phyloP scores from a whole-genome alignment of 495 filamentous ascomycete genomes.

The Astrocystis sublimbata region DNA sequence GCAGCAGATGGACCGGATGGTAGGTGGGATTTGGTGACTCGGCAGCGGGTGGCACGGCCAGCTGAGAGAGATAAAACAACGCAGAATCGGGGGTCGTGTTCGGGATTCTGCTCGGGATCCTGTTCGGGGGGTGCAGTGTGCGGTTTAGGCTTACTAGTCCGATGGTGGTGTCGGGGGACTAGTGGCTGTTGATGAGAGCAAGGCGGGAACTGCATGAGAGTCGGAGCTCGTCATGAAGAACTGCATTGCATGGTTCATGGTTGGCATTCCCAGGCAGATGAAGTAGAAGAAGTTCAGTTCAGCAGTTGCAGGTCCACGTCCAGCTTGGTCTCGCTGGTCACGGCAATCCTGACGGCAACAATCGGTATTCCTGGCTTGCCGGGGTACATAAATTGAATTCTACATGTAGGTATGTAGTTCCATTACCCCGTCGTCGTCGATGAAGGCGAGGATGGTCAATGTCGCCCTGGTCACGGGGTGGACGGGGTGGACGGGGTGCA shows the following conservation, averaged over 20 bases:
- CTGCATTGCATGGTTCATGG: neutral
- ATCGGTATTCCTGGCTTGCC: too few relatives aligned
- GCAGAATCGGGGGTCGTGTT: neutral
- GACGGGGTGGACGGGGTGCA: conserved; percentile 1
- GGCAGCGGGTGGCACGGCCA: neutral
- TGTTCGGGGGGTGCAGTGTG: neutral
- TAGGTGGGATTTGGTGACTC: neutral
- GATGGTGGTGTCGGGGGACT: neutral
- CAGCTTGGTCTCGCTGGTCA: too few relatives aligned
- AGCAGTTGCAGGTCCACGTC: too few relatives aligned
- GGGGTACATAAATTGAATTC: too few relatives aligned
- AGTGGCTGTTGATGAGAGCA: neutral
- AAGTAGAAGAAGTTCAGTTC: too few relatives aligned
- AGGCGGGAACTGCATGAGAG: neutral
- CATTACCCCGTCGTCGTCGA: neutral
- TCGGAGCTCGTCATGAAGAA: neutral
- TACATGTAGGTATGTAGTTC: too few relatives aligned
- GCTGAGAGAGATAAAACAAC: neutral
- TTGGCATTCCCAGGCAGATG: neutral
- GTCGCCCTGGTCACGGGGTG: conserved; percentile 12
- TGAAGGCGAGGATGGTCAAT: neutral
- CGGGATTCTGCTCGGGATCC: too few relatives aligned
- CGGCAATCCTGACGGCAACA: too few relatives aligned
- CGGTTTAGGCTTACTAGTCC: neutral
- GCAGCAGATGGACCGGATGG: too few relatives aligned